A percentile compares a stretch with the other conserved stretches of the same genome.
Evolutionary conservation across 2,329 filamentous ascomycete genomes (phyloP).

Genomic region (Pyricularia sp.): DNA sequence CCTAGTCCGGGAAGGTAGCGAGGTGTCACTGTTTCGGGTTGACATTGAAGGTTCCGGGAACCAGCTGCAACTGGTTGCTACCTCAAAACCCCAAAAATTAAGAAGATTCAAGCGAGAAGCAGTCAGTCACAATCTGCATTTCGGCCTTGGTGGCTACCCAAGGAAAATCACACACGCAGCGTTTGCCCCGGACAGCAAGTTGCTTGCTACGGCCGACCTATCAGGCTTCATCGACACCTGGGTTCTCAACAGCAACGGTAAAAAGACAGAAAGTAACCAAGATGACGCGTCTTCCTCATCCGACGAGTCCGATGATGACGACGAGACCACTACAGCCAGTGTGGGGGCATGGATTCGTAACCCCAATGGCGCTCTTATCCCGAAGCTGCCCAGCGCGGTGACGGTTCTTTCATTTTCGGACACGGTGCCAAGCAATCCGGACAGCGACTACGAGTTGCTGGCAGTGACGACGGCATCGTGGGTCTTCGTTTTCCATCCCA

Average conservation of each 20-base stretch:
- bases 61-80: background rate
- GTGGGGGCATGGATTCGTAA: conserved; percentile 69
- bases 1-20: conserved; percentile 51
- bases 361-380: conserved; percentile 58
- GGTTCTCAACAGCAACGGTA: conserved; percentile 34
- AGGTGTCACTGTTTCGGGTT: conserved; percentile 22
- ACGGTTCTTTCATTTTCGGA: conserved; percentile 60
- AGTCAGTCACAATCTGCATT: conserved; percentile 46
- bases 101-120: conserved; percentile 31
- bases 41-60: background rate
- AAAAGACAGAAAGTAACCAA: conserved; percentile 20
- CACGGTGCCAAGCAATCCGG: conserved; percentile 26
- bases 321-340: conserved; percentile 20
- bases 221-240: conserved; percentile 84
- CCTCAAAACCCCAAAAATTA: conserved; percentile 41
- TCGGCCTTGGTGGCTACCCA: conserved; percentile 67
- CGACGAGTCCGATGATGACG: conserved; percentile 16
- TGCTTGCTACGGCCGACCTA: conserved; percentile 72
- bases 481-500: conserved; percentile 69
- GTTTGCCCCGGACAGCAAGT: conserved; percentile 72
- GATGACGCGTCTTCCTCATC: conserved; percentile 22
- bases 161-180: conserved; percentile 63
- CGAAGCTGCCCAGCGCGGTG: conserved; percentile 55
- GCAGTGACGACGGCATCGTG: conserved; percentile 48
- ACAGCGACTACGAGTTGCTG: conserved; percentile 35